Evolutionary conservation across 1,139 yeast genomes (phyloP), one percentile per base, ranked within the genome.

Genomic region (Candida buenavistaensis): DNA sequence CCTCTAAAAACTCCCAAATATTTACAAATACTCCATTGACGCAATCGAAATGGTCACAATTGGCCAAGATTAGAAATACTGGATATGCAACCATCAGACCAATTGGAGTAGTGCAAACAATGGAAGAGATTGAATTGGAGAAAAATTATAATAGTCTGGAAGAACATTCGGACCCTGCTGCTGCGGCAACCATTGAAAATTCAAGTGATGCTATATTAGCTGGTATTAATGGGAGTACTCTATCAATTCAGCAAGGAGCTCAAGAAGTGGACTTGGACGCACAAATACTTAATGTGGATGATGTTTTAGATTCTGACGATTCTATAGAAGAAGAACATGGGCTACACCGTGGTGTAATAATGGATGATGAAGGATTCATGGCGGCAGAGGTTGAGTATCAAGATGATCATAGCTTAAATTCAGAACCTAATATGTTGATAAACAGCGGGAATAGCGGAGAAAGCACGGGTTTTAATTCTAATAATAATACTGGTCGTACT

Each of bases 381-480:
- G 82, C 80, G 1, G 75, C 69, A 4, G 77, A 71, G 19, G 82
- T 75, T 28, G 82, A 76, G 46, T 75, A 75, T 44, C 81, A 76
- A 45, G 64, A 67, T 32, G 80, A 75, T 46, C 80, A 75, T 41
- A 69, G 73, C 31, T 56, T 70, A 6, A 44, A 44, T 26, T 39
- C 44, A 7, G 55, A 41, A 9, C 30, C 49, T 3, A 49, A 49
- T 14, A 39, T 44, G 20, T 38, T 54, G 35, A 47, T 53, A 19
- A 50, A 48, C 28, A 50, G 57, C 32, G 57, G 56, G 3, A 28
- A 14, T 14, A 28, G 31, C 21, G 31, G 31, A 1, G 25, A 23
- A 14, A 29, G 32, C 9, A 35, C 46, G 9, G 37, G 45, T 12
- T 35, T 45, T 5, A 36, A 39, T 25, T 41, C 47, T 5, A 40